Base-by-base conservation (phyloP, 805 yeast genomes). In the Nematodospora valgi region DNA sequence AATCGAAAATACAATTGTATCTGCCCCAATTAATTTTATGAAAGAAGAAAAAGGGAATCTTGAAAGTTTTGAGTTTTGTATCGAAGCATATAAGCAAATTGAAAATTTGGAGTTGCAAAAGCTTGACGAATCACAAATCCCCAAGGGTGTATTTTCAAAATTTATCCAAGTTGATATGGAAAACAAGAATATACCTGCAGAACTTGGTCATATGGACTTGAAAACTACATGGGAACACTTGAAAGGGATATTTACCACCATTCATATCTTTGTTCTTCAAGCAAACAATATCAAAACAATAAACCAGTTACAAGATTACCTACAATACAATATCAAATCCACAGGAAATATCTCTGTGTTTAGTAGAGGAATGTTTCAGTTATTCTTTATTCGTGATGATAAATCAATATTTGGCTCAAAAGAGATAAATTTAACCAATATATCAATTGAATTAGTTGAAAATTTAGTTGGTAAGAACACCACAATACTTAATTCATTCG, bases 361-460 rank as follows among this genome's bases (percentile, higher is more conserved):
- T n/a, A 70, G 81, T 1, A 67, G 89, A 40, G 83, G 84, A 2
- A 46, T 80, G 8, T 71, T 80, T 46, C 86, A 82, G 36, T 58
- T 81, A 15, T 78, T 73, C 47, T 58, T 82, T 16, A 62, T 82
- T 6, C 62, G 86, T 40, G 85, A 82, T 48, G 80, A 82, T 51
- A 71, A 70, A 35, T 61, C 78, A 1, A 61, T 84, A 2, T 46
- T 80, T 16, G 89, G 88, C 0, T 63, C 62, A 30, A 27, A 47
- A 1, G 40, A 39, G 18, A n/a, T 39, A 7, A 27, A 19, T 23
- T 51, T 78, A 18, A 39, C 42, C 7, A 32, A 34, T 7, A 27
- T 59, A 8, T 44, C 53, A 3, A 30, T 53, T 7, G 48, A 62
- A 22, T 72, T 73, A 39, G 52, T 82, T 39, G 59, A 60, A 17